Evolutionary conservation across 2,329 filamentous ascomycete genomes (phyloP).

Genomic region (Podosphaera xanthii): DNA sequence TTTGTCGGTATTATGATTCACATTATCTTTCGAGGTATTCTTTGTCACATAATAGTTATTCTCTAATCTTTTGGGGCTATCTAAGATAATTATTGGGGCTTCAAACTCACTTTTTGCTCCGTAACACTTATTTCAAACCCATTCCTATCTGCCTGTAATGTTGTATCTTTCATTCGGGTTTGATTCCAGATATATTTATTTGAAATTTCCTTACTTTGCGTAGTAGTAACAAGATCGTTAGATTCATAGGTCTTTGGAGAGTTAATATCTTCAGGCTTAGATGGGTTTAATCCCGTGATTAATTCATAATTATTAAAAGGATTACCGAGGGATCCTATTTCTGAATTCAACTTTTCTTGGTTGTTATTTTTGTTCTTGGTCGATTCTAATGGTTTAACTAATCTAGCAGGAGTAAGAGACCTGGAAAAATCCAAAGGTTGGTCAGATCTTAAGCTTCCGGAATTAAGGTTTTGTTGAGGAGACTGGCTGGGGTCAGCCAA

Average conservation of each 20-base stretch:
- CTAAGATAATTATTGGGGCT: neutral
- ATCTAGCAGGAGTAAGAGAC: neutral
- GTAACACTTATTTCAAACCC: neutral
- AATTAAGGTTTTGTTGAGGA: neutral
- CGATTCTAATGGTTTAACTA: neutral
- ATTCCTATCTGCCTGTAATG: neutral
- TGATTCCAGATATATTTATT: neutral
- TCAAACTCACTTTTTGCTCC: neutral
- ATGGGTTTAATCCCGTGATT: neutral
- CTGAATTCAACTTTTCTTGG: neutral
- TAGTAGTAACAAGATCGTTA: neutral
- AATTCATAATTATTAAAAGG: neutral
- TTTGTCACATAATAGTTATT: constrained; percentile 10
- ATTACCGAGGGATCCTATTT: neutral
- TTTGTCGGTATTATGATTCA: neutral
- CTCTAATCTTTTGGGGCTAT: constrained; percentile 10
- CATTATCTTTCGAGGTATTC: neutral
- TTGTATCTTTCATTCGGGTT: neutral
- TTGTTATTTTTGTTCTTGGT: neutral
- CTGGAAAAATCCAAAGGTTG: neutral
- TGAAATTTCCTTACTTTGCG: neutral
- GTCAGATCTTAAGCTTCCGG: neutral
- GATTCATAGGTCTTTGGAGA: neutral
- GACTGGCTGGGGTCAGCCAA: constrained; percentile 1
- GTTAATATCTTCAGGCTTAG: neutral